These are phyloP conservation scores for Borovskyia barvae DNA, from an alignment of 208 protist genomes.

Conservation along the genomic window DNA sequence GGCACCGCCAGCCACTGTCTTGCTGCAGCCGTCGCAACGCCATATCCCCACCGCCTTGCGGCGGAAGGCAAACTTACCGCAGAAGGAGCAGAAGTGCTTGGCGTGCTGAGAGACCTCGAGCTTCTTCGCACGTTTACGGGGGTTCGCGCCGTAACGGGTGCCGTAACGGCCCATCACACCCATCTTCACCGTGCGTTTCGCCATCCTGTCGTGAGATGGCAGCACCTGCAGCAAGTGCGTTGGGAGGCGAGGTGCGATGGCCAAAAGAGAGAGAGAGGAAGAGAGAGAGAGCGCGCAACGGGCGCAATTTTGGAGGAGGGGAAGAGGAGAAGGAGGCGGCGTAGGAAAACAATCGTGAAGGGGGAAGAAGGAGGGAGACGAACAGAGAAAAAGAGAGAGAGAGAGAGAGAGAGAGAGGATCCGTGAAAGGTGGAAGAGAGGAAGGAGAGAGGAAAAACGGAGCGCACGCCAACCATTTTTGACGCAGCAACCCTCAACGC, in stretches of 20 bases:
- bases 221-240: too few species aligned
- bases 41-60: conserved; percentile 98
- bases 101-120: conserved; percentile 98
- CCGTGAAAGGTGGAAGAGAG: conserved; percentile 22
- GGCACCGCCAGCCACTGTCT: conserved; percentile 97
- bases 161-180: conserved; percentile 99
- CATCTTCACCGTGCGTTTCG: conserved; percentile 99
- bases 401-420: conserved; percentile 11
- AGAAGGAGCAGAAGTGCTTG: conserved; percentile 99
- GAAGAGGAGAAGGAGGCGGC: too few species aligned
- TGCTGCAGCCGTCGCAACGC: conserved; percentile 97
- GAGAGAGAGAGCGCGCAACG: neutral
- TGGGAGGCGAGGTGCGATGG: too few species aligned
- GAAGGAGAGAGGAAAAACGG: neutral
- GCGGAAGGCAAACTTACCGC: conserved; percentile 97
- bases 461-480: too few species aligned
- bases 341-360: too few species aligned
- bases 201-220: too few species aligned
- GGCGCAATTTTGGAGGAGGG: too few species aligned
- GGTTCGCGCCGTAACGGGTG: conserved; percentile 98
- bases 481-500: too few species aligned
- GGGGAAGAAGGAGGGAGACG: neutral
- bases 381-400: conserved; percentile 11
- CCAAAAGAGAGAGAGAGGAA: neutral
- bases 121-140: conserved; percentile 99